Percentiles rank a stretch among this genome's conserved stretches.
Evolutionary conservation across 768 basidiomycete species (phyloP).

Genomic region (Clitopilus hobsonii): DNA sequence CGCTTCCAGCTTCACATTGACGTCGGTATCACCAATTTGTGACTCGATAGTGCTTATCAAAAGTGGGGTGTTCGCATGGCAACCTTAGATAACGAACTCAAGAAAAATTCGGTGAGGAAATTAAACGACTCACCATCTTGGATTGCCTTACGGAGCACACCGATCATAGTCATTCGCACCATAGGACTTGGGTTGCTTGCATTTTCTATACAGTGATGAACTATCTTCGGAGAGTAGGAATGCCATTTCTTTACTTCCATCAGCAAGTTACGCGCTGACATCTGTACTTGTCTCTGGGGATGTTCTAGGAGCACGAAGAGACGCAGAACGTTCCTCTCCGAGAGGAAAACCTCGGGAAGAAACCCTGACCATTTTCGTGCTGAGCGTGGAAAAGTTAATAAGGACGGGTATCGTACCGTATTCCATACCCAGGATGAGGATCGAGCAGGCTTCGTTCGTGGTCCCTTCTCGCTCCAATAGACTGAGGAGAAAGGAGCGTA

Average conservation of each 20-base stretch:
- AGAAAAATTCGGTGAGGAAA: neutral
- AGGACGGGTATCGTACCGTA: neutral
- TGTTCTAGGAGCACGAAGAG: neutral
- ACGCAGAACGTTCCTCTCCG: neutral
- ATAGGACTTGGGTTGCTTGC: neutral
- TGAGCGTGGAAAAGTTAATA: neutral
- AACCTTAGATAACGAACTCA: neutral
- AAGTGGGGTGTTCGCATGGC: neutral
- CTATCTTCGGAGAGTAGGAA: neutral
- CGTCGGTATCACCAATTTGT: neutral
- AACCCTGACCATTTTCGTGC: neutral
- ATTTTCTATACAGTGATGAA: too few relatives aligned
- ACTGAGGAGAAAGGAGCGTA: neutral
- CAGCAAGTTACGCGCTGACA: neutral
- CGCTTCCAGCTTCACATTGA: neutral
- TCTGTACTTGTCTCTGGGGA: neutral
- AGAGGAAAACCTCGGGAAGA: neutral
- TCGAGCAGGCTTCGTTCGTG: neutral
- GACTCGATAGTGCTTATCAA: neutral
- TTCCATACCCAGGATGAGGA: neutral
- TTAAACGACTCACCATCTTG: neutral
- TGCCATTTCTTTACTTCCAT: neutral
- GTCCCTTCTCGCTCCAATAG: neutral
- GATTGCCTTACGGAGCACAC: neutral
- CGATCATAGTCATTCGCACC: neutral